A percentile compares a stretch with the other conserved stretches of the same genome.
Evolutionary conservation across 257 asterid species (phyloP).

Genomic region (Capsicum baccatum): DNA sequence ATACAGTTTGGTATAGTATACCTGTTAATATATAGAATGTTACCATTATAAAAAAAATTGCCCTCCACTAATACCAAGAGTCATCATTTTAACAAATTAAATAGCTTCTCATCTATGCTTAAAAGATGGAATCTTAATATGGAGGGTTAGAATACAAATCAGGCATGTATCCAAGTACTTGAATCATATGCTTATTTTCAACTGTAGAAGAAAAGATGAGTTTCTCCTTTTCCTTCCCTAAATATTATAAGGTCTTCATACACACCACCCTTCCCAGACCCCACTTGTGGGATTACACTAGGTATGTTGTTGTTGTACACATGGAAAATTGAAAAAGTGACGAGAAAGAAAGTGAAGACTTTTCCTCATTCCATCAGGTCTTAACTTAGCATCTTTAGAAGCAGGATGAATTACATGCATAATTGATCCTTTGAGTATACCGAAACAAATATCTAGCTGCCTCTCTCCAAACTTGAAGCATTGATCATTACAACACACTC

Average conservation of each 20-base stretch:
- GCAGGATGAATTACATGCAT: neutral
- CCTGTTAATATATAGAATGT: no score
- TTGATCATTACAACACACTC: neutral
- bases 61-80: constrained; percentile 2
- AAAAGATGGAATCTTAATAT: neutral
- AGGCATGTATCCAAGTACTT: neutral
- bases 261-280: no score
- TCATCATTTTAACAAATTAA: neutral
- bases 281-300: no score
- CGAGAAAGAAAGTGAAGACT: neutral
- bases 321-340: neutral
- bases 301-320: no score
- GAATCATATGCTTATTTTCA: neutral
- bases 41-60: neutral
- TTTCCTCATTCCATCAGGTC: constrained; percentile 18
- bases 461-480: neutral
- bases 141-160: neutral
- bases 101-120: neutral
- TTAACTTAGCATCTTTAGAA: constrained; percentile 20
- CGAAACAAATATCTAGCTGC: neutral
- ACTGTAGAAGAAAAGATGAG: constrained; percentile 1
- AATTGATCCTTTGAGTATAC: constrained; percentile 4
- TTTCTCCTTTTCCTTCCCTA: neutral
- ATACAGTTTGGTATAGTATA: no score
- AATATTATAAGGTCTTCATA: no score